Base-by-base conservation (phyloP, 148 eudicot species). In the Diospyros kaki region DNA sequence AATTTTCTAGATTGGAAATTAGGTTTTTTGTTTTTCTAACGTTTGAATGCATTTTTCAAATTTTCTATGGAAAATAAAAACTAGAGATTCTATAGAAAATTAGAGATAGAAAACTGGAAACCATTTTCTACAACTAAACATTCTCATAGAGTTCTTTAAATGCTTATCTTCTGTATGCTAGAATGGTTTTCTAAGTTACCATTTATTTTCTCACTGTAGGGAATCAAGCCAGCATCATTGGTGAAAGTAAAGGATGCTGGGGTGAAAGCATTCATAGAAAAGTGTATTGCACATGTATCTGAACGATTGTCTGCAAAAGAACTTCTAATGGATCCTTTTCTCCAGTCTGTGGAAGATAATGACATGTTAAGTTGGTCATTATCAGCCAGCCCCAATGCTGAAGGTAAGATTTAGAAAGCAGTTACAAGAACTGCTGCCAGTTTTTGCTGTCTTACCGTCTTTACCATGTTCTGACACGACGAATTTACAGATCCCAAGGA, bases 161-260 rank as follows among this genome's bases (percentile, higher is more conserved):
- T 73, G 63, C 42, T 67, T 28, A 56, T 73, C 12, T 9, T 64
- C 44, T 74, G 73, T 55, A 56, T 64, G 42, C 69, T 41, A 73
- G 66, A 43, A 39, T 45, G 50, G 53, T 43, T 15, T 66, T 28
- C 28, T 28, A 28, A 28, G 70, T 60, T 44, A 51, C 75, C 78
- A 40, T 9, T 71, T 73, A 63, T 73, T 76, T 73, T 44, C 39
- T 54, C 14, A 70, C 69, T 58, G 39, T 63, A 93, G 98, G 97
- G 99, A 72, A 81, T 88, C 38, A 95, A 89, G 80, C 99, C 97
- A 39, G 94, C 91, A 55, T 87, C 97, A 14, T 79, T 93, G 77
- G 83, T 63, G 40, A 93, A 95, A 86, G 98, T 95, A 69, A 87
- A 75, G 63, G 85, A 93, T 84, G 90, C 90, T 77, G 89, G 68